Evolutionary conservation across 257 asterid genomes (phyloP), one percentile per base, ranked within the genome.

Genomic region (Penstemon barbatus): DNA sequence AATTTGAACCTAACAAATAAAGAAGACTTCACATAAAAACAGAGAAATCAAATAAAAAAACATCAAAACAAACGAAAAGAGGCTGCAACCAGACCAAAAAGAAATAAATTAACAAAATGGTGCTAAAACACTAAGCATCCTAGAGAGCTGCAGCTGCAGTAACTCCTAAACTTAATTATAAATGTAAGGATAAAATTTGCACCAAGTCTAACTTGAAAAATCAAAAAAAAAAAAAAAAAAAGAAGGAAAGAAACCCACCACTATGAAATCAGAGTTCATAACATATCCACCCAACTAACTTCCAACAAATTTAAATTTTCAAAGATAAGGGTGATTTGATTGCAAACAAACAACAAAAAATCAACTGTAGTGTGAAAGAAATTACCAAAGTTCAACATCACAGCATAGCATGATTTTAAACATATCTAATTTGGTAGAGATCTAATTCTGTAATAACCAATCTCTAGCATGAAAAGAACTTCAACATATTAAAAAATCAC

Each of bases 141-240:
- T 8, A 5, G 54, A 70, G 11, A 56, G 6, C 45, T 39, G 36
- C n/a, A 3, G 40, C 74, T 4, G 33, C 33, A 25, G 33, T 25
- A 2, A 25, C 33, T 25, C 59, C 51, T 46, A 3, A 36, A 57
- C 18, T 5, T 6, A 36, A 53, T 53, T 15, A 57, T 56, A 57
- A 13, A n/a, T 5, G 6, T 69, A 18, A 69, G 61, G 55, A 10
- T 19, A 43, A 39, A 8, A 52, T 42, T 13, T 36, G 53, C 60
- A 37, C 7, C 61, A 51, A 66, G 33, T 48, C 53, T 53, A 66
- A 41, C 71, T 13, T 25, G 33, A 55, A 49, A 37, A 53, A 36
- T 19, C 8, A 8, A 19, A 37, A n/a, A 13, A 51, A 7, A 50
- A 36, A 9, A 65, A 65, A 6, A 53, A 18, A 9, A 65, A 65